These are phyloP conservation scores for Termitomyces sp. DNA, from an alignment of 768 basidiomycete species.

Conservation along the genomic window DNA sequence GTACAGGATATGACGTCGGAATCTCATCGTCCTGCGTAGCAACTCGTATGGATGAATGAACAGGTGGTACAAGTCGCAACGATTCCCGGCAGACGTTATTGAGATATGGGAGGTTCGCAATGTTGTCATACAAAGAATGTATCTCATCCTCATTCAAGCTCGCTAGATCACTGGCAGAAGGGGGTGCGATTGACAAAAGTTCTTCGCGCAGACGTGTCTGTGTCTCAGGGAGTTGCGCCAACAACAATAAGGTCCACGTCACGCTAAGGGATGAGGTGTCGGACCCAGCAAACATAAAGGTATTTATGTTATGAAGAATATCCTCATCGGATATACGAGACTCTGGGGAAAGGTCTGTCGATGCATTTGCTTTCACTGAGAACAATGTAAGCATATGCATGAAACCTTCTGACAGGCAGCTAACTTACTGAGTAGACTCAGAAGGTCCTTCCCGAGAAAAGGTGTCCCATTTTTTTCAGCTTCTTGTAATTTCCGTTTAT, in stretches of 20 bases:
- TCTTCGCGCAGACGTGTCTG: slow-evolving; percentile 76
- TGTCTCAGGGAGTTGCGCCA: slow-evolving; percentile 62
- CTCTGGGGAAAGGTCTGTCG: slow-evolving; percentile 62
- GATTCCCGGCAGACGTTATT: slow-evolving; percentile 76
- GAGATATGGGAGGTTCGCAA: slow-evolving; percentile 66
- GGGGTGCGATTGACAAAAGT: slow-evolving; percentile 43
- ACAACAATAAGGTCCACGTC: slow-evolving; percentile 79
- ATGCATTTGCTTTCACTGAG: slow-evolving; percentile 80
- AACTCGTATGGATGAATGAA: slow-evolving; percentile 78
- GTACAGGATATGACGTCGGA: slow-evolving; percentile 66
- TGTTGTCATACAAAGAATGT: slow-evolving; percentile 48
- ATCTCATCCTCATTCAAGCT: slow-evolving; percentile 62
- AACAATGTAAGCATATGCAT: not conserved
- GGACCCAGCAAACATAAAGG: slow-evolving; percentile 88
- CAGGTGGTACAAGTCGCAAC: slow-evolving; percentile 74
- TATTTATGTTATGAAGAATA: slow-evolving; percentile 81
- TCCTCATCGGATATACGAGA: slow-evolving; percentile 85
- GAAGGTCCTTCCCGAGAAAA: slow-evolving; percentile 67
- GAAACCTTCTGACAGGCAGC: not conserved
- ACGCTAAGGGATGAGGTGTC: slow-evolving; percentile 82
- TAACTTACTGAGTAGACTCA: slow-evolving; percentile 70
- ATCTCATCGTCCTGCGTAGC: slow-evolving; percentile 77
- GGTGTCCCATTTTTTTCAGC: slow-evolving; percentile 46
- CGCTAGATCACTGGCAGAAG: slow-evolving; percentile 33
- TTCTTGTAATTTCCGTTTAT: slow-evolving; percentile 69